Conservation (phyloP, 495 filamentous ascomycete genomes). For the Hypoxylon intermedium region DNA sequence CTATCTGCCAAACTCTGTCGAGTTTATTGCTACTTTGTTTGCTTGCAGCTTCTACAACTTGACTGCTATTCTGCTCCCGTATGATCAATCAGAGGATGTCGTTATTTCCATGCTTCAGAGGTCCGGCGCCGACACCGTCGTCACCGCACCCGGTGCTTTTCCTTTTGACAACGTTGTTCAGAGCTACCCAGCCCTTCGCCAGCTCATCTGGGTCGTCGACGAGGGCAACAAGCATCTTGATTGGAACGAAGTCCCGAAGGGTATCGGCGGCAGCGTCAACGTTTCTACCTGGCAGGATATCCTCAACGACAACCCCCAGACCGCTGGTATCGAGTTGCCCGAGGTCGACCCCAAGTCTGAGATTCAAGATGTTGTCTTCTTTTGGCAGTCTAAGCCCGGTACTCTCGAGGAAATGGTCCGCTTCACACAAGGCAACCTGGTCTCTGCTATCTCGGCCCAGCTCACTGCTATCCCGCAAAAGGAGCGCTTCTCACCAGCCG, state of each 20-base stretch:
- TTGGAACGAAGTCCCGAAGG: constrained; percentile 79
- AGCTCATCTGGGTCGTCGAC: constrained; percentile 93
- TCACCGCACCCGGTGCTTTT: constrained; percentile 87
- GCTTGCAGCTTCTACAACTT: constrained; percentile 80
- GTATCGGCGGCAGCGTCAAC: constrained; percentile 71
- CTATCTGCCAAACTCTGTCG: constrained; percentile 91
- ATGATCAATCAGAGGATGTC: constrained; percentile 69
- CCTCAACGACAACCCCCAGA: constrained; percentile 65
- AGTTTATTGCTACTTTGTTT: constrained; percentile 72
- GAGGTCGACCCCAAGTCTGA: constrained; percentile 53
- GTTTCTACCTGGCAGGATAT: constrained; percentile 90
- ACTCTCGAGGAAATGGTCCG: constrained; percentile 71
- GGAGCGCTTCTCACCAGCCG: constrained; percentile 73
- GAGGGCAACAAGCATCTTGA: constrained; percentile 91
- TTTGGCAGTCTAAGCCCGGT: constrained; percentile 64
- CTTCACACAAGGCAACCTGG: constrained; percentile 79
- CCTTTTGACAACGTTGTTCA: constrained; percentile 76
- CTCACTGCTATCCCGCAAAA: constrained; percentile 72
- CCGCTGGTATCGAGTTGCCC: constrained; percentile 56
- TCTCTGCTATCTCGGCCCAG: constrained; percentile 80
- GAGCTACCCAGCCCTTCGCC: constrained; percentile 70
- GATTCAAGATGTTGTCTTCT: constrained; percentile 63
- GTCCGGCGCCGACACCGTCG: constrained; percentile 76
- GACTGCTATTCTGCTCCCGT: constrained; percentile 82
- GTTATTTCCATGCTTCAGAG: constrained; percentile 73